Percentiles rank a stretch among this genome's conserved stretches.
Conservation (phyloP, 768 basidiomycete genomes). For the Royoungia palumana region DNA sequence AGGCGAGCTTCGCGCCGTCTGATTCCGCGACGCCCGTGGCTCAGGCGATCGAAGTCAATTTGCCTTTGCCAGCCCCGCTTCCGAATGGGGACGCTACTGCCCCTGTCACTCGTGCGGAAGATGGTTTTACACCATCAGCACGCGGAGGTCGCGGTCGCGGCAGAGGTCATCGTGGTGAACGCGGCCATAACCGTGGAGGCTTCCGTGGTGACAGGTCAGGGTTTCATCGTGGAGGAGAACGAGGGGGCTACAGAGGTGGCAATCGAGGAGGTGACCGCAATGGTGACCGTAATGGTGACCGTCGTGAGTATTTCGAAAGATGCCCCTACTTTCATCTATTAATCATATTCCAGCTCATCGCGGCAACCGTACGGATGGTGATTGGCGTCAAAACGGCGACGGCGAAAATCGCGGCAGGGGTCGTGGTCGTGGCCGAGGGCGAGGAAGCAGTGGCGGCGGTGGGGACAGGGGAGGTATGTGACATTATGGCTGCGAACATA, state of each 20-base stretch:
- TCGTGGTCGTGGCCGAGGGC: constrained; percentile 45
- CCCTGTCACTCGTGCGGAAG: constrained; percentile 36
- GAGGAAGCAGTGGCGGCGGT: constrained; percentile 36
- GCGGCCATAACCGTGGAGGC: constrained; percentile 40
- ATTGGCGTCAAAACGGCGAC: constrained; percentile 49
- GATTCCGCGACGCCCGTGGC: constrained; percentile 60
- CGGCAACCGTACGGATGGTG: constrained; percentile 34
- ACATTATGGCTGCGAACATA: background rate
- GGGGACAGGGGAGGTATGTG: constrained; percentile 41
- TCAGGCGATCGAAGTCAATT: constrained; percentile 35
- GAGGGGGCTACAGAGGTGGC: constrained; percentile 35
- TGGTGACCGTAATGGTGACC: too few relatives aligned
- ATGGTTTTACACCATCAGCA: constrained; percentile 53
- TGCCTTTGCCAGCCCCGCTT: constrained; percentile 17
- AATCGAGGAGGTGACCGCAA: constrained; percentile 24
- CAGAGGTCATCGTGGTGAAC: constrained; percentile 41
- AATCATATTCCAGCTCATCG: constrained; percentile 12
- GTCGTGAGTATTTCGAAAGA: constrained; percentile 11
- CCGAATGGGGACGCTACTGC: constrained; percentile 22
- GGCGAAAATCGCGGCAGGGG: constrained; percentile 39
- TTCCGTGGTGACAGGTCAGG: constrained; percentile 37
- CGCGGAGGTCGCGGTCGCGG: constrained; percentile 49
- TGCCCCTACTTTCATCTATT: background rate
- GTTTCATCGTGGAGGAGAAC: constrained; percentile 37
- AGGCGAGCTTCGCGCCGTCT: constrained; percentile 74